A percentile compares a stretch with the other conserved stretches of the same genome.
phyloP scores from a whole-genome alignment of 176 grass and related monocot genomes.

The Oryza meyeriana region DNA sequence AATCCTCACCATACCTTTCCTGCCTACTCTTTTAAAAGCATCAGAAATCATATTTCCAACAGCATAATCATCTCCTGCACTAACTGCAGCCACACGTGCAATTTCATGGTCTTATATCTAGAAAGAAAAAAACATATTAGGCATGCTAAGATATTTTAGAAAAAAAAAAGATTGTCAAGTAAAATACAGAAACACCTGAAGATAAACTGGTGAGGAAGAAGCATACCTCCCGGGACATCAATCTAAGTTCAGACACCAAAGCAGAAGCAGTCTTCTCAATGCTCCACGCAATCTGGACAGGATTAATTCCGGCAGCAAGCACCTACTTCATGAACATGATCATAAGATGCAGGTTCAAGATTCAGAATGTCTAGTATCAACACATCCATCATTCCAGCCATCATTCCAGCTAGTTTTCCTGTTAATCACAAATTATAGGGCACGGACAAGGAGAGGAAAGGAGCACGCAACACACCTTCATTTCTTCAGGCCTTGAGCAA shows the following conservation, averaged over 20 bases:
- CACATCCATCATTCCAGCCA: neutral
- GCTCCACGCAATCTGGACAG: slow-evolving; percentile 72
- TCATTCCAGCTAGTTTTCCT: neutral
- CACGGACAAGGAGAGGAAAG: slow-evolving; percentile 1
- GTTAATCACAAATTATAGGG: neutral
- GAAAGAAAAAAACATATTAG: slow-evolving; percentile 16
- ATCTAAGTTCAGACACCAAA: too few species aligned
- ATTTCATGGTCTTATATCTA: slow-evolving; percentile 87
- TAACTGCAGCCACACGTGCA: slow-evolving; percentile 82
- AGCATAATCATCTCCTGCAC: slow-evolving; percentile 78
- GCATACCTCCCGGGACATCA: too few species aligned
- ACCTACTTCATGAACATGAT: slow-evolving; percentile 70
- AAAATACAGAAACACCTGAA: neutral
- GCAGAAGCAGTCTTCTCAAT: too few species aligned
- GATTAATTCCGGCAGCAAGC: slow-evolving; percentile 92
- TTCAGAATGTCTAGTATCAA: neutral
- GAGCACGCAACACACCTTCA: slow-evolving; percentile 54
- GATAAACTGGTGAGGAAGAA: too few species aligned
- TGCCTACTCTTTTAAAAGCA: too few species aligned
- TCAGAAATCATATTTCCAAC: slow-evolving; percentile 84
- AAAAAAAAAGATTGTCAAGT: neutral
- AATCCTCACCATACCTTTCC: too few species aligned
- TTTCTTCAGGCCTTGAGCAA: slow-evolving; percentile 87
- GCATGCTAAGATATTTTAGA: neutral
- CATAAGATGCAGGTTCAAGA: slow-evolving; percentile 7